Evolutionary conservation across 768 basidiomycete genomes (phyloP), one percentile per base, ranked within the genome.

Genomic region (Tephrocybe sp.): DNA sequence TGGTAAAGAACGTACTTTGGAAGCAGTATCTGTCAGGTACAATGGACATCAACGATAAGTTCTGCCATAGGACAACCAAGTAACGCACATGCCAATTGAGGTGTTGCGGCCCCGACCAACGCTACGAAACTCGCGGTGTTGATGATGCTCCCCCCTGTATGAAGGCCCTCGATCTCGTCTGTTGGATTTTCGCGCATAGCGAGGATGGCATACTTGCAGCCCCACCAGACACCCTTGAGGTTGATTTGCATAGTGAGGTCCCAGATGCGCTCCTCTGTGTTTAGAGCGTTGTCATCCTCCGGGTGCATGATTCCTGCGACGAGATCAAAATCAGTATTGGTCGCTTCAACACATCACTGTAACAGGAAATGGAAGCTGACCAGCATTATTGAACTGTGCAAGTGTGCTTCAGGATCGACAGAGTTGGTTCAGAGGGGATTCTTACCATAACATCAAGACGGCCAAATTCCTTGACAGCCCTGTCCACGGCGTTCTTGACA

Each of bases 141-240:
- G 72, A 98, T 98, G 73, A 99, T 95, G 60, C 90, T 92, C 50
- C 91, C 91, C 37, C 91, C 91, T 9, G 75, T 71, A 60, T 80
- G 86, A 11, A 98, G 80, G 3, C 90, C 89, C 67, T 87, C 92
- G 53, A 80, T 71, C 52, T 80, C 78, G 50, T 98, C 94, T 38
- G 82, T 82, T 9, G 91, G 82, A 69, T 99, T 99, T 54, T 91
- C 70, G 52, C 92, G 86, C 96, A 99, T 99, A 30, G 97, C 97
- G 44, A 87, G 75, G 63, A 99, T 95, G 5, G 96, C 97, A 62
- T 98, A 87, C 71, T 98, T 98, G 78, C 89, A 95, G 26, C 97
- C 97, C 86, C 88, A 99, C 97, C 96, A 98, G 52, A 98, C 97
- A 44, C 97, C 97, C 71, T 98, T 99, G 63, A 96, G 82, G 67